Evolutionary conservation across 2,329 filamentous ascomycete genomes (phyloP).

Genomic region (Moelleriella libera): DNA sequence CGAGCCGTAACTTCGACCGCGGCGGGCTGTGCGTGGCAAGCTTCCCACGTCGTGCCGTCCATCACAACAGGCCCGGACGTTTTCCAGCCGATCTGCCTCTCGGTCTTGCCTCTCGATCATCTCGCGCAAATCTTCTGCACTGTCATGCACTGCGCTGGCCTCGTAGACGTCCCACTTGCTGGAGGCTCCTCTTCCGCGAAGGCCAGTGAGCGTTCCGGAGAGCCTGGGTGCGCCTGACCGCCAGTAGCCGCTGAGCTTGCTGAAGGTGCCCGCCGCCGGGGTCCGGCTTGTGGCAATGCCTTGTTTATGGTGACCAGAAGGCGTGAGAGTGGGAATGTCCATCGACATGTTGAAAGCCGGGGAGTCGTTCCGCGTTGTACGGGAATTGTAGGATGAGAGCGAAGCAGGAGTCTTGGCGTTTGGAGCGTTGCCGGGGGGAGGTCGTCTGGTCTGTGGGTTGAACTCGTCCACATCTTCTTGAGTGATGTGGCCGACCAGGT

Average conservation of each 20-base stretch:
- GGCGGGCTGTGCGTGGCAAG: slow-evolving; percentile 32
- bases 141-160: slow-evolving; percentile 53
- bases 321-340: slow-evolving; percentile 42
- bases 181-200: slow-evolving; percentile 35
- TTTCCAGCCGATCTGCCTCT: slow-evolving; percentile 72
- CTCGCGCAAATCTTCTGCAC: slow-evolving; percentile 67
- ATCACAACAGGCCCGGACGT: slow-evolving; percentile 94
- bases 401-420: slow-evolving; percentile 46
- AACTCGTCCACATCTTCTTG: slow-evolving; percentile 63
- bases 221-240: slow-evolving; percentile 28
- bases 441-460: slow-evolving; percentile 46
- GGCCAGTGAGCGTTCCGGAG: slow-evolving; percentile 36
- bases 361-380: slow-evolving; percentile 52
- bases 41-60: slow-evolving; percentile 72
- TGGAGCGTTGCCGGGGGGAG: slow-evolving; percentile 18
- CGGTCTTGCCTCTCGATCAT: slow-evolving; percentile 68
- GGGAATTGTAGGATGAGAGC: slow-evolving; percentile 68
- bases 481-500: slow-evolving; percentile 40
- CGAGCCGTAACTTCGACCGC: slow-evolving; percentile 23
- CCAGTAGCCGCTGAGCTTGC: slow-evolving; percentile 47
- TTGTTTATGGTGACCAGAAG: slow-evolving; percentile 26
- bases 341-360: slow-evolving; percentile 36
- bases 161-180: slow-evolving; percentile 39
- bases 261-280: slow-evolving; percentile 33
- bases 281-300: slow-evolving; percentile 12